These are phyloP conservation scores for Ochetophila trinervis DNA, from an alignment of 306 rosid genomes.

Conservation along the genomic window DNA sequence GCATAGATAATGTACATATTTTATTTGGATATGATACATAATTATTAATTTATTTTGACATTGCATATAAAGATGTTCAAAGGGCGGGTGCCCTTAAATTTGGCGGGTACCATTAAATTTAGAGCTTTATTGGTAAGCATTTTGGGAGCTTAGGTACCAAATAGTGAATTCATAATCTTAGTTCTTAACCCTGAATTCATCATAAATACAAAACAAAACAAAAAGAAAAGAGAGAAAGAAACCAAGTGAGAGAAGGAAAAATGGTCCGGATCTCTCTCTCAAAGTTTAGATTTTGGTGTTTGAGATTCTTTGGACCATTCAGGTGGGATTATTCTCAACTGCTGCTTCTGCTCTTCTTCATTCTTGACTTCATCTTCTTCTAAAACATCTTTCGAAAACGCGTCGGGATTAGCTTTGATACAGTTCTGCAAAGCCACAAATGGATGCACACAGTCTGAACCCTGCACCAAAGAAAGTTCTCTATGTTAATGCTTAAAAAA, in stretches of 20 bases:
- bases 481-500: neutral
- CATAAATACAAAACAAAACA: no score
- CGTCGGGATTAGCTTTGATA: constrained; percentile 81
- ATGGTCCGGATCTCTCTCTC: constrained; percentile 11
- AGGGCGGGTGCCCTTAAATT: no score
- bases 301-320: constrained; percentile 60
- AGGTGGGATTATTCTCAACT: constrained; percentile 70
- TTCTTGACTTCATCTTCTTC: constrained; percentile 43
- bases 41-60: no score
- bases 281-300: constrained; percentile 59
- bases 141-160: no score
- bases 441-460: constrained; percentile 86
- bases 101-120: no score
- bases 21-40: no score
- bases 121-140: no score
- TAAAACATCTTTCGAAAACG: constrained; percentile 60
- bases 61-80: no score
- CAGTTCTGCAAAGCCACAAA: constrained; percentile 83
- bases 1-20: no score
- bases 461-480: constrained; percentile 43
- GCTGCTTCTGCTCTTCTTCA: constrained; percentile 38
- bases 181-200: no score
- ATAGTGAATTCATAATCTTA: no score
- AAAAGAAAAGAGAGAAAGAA: neutral
- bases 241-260: neutral